These are phyloP conservation scores for Glebionis coronaria DNA, from an alignment of 129 eudicot species.

Conservation along the genomic window DNA sequence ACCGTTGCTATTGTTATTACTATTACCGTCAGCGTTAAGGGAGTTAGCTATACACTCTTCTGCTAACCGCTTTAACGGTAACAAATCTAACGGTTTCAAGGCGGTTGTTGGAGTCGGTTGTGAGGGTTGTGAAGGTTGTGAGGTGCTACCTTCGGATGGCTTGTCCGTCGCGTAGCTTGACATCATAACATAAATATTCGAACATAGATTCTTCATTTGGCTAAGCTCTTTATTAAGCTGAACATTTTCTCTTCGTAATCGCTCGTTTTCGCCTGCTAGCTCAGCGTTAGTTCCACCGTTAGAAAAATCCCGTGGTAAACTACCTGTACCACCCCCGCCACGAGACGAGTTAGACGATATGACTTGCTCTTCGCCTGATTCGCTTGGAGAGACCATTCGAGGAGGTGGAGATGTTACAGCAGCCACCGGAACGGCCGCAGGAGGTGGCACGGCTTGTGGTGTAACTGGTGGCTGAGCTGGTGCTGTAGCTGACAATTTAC, in stretches of 20 bases:
- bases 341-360: slow-evolving; percentile 75
- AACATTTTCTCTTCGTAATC: slow-evolving; percentile 60
- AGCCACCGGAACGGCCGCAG: slow-evolving; percentile 22
- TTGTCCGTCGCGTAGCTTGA: slow-evolving; percentile 43
- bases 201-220: slow-evolving; percentile 69
- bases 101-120: neutral
- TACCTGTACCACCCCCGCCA: slow-evolving; percentile 35
- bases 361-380: slow-evolving; percentile 89
- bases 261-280: slow-evolving; percentile 73
- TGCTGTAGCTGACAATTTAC: slow-evolving; percentile 41
- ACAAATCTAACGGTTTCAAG: slow-evolving; percentile 52
- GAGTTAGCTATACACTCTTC: slow-evolving; percentile 30
- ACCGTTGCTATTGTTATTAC: too few species aligned
- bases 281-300: slow-evolving; percentile 43
- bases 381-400: slow-evolving; percentile 49
- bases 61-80: slow-evolving; percentile 46
- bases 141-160: slow-evolving; percentile 36
- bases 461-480: slow-evolving; percentile 21
- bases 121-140: slow-evolving; percentile 15
- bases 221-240: slow-evolving; percentile 69
- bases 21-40: neutral
- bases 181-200: slow-evolving; percentile 63
- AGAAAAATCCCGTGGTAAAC: slow-evolving; percentile 25
- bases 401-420: slow-evolving; percentile 23
- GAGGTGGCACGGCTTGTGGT: slow-evolving; percentile 10